These are phyloP conservation scores for Talaromyces rugulosus DNA, from an alignment of 2,329 filamentous ascomycete genomes.

Conservation along the genomic window DNA sequence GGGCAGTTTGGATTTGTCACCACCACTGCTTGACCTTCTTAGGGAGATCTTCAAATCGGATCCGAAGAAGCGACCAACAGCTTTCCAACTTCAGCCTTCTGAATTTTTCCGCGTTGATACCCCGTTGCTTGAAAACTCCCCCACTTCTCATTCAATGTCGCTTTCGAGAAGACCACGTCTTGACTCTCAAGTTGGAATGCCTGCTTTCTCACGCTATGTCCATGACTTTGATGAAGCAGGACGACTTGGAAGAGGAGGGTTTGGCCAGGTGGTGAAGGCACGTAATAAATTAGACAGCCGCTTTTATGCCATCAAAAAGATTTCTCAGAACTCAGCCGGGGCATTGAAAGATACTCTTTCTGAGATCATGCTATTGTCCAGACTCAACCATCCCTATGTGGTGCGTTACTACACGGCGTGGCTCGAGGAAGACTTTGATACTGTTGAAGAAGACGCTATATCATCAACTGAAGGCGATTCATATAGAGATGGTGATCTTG, in stretches of 20 bases:
- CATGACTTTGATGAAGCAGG: constrained; percentile 90
- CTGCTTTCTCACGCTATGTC: constrained; percentile 67
- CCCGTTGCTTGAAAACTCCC: constrained; percentile 32
- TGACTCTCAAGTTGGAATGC: constrained; percentile 57
- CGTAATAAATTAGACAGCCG: constrained; percentile 90
- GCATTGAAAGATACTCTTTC: constrained; percentile 63
- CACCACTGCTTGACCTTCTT: constrained; percentile 73
- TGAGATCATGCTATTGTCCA: constrained; percentile 84
- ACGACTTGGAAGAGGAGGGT: constrained; percentile 85
- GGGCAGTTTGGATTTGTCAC: constrained; percentile 66
- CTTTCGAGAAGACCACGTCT: constrained; percentile 52
- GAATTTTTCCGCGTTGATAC: constrained; percentile 41
- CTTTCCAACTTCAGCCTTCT: constrained; percentile 65
- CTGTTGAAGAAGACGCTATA: constrained; percentile 39
- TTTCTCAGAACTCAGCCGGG: constrained; percentile 73
- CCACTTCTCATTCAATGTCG: constrained; percentile 42
- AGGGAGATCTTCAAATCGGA: constrained; percentile 80
- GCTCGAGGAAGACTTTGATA: constrained; percentile 65
- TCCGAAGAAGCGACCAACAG: constrained; percentile 76
- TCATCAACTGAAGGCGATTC: constrained; percentile 54
- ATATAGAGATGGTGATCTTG: constrained; percentile 40
- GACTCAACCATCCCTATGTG: constrained; percentile 81
- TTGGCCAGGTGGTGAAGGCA: constrained; percentile 93
- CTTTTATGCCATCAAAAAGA: constrained; percentile 95
- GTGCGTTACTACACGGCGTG: constrained; percentile 95